Conservation (phyloP, 2,329 filamentous ascomycete genomes). For the Aspergillus versicolor region DNA sequence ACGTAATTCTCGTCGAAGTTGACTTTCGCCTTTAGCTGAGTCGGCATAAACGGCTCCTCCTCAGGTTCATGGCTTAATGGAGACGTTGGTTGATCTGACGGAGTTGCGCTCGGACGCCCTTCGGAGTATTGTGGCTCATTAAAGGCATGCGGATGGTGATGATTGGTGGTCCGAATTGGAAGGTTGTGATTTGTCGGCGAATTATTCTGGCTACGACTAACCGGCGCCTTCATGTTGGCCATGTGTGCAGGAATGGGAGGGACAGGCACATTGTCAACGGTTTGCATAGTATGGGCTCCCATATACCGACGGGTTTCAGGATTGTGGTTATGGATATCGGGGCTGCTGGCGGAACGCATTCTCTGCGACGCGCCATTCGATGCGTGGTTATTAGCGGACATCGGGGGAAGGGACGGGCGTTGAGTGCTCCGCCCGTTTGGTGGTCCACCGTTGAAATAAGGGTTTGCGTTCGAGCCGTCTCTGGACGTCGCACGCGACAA, state of each 20-base stretch:
- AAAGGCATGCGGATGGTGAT: conserved; percentile 31
- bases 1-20: conserved; percentile 90
- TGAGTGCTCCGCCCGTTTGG: conserved; percentile 59
- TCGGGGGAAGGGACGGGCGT: conserved; percentile 75
- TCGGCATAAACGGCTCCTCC: conserved; percentile 53
- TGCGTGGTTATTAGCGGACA: conserved; percentile 57
- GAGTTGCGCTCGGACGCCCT: conserved; percentile 25
- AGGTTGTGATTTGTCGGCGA: conserved; percentile 70
- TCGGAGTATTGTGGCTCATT: conserved; percentile 41
- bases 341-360: conserved; percentile 89
- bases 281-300: conserved; percentile 57
- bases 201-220: conserved; percentile 75
- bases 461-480: conserved; percentile 66
- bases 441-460: conserved; percentile 59
- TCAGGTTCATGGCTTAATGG: conserved; percentile 35
- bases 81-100: conserved; percentile 33
- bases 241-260: conserved; percentile 74
- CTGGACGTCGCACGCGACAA: conserved; percentile 78
- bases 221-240: conserved; percentile 57
- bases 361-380: conserved; percentile 60
- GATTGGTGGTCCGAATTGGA: conserved; percentile 68
- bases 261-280: conserved; percentile 63
- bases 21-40: conserved; percentile 93
- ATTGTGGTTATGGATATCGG: conserved; percentile 76
- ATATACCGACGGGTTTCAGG: conserved; percentile 48